A percentile compares a stretch with the other conserved stretches of the same genome.
Evolutionary conservation across 1,139 yeast genomes (phyloP).

Genomic region (Eremothecium gossypii): DNA sequence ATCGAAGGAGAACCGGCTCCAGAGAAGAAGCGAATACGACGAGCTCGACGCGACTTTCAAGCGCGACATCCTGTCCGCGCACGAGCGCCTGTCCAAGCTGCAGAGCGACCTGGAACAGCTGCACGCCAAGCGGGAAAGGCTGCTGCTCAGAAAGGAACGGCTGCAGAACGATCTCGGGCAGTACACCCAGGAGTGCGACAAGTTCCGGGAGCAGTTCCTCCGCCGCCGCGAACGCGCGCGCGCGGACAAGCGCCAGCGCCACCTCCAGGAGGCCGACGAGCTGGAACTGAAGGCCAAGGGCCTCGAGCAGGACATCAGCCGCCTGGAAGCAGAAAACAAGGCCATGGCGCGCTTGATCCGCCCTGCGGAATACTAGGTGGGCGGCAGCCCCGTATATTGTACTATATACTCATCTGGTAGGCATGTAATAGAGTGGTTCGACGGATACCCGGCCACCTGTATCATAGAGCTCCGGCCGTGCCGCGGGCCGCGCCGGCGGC

Average conservation of each 20-base stretch:
- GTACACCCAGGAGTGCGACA: constrained; percentile 26
- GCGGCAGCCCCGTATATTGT: too few species aligned
- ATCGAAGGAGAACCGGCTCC: constrained; percentile 32
- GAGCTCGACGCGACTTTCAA: constrained; percentile 30
- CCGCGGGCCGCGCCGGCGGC: too few species aligned
- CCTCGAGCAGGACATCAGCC: constrained; percentile 28
- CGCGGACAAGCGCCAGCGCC: constrained; percentile 23
- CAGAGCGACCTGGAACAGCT: constrained; percentile 31
- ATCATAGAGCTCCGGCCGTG: too few species aligned
- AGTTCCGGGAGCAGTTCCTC: constrained; percentile 21
- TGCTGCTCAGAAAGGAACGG: constrained; percentile 28
- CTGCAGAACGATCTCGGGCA: constrained; percentile 30
- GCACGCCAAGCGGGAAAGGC: constrained; percentile 32
- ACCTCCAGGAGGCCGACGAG: constrained; percentile 22
- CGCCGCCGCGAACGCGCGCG: constrained; percentile 25
- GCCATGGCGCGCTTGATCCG: not conserved
- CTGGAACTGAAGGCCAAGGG: constrained; percentile 26
- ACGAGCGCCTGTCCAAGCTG: constrained; percentile 16
- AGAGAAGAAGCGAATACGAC: constrained; percentile 31
- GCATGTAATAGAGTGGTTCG: too few species aligned
- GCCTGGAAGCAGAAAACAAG: constrained; percentile 22
- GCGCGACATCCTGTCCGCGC: constrained; percentile 17
- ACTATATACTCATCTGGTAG: too few species aligned
- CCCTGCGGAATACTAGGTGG: not conserved
- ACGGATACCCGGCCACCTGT: too few species aligned